Base-by-base conservation (phyloP, 306 rosid species). In the Medicago arabica region DNA sequence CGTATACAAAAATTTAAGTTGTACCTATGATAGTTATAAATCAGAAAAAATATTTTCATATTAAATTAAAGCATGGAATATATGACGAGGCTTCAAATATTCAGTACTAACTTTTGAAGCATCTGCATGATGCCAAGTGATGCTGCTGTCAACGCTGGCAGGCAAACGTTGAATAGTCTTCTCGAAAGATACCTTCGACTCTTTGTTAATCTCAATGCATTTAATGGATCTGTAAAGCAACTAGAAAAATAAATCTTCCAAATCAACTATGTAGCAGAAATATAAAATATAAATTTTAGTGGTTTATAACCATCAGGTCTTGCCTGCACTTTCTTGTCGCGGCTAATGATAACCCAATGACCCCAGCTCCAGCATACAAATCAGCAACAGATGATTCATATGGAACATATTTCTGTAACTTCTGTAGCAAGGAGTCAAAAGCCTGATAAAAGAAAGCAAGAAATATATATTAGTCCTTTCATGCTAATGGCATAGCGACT, bases 361-460 rank as follows among this genome's bases (percentile, higher is more conserved):
- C 97, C 77, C 98, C 98, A 51, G 96, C 97, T 80, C 97, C 97
- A 71, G 98, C 97, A 83, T 95, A 95, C 82, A 95, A 84, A 81
- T 95, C 98, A 62, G 93, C 83, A 71, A 95, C 96, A 85, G 96
- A 84, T 75, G 98, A 75, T 72, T 93, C 93, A 78, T 85, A 82
- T 57, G 96, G 98, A 67, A 95, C 97, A 84, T 95, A 89, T 78
- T 83, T 92, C 23, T 89, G 97, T 74, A 95, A 83, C 92, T 88
- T 95, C 75, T 82, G 96, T 65, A 95, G 96, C 83, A 95, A 82
- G 85, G 71, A 25, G 69, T 95, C 90, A 80, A 95, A 95, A 78
- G 97, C 98, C 98, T 95, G 91, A 11, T 74, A 73, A 50, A 60
- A 53, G 61, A 51, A 63, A 66, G 60, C 64, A 51, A 68, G 67